Conservation (phyloP, 2,329 filamentous ascomycete species). For the Myriosclerotinia duriaeana region DNA sequence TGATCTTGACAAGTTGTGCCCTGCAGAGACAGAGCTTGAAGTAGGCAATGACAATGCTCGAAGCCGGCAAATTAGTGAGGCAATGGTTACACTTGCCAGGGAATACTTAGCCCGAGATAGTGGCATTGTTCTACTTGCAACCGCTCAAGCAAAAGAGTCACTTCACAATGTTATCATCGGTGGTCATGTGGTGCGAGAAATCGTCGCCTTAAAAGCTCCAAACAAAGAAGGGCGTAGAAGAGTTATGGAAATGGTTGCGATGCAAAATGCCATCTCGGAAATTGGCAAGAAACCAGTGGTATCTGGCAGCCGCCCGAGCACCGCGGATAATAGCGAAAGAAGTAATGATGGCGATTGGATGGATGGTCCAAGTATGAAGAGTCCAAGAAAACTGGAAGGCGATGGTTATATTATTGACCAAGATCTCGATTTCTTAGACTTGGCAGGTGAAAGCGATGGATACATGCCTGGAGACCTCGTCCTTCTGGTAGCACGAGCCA, state of each 20-base stretch:
- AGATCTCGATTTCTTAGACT: slow-evolving; percentile 83
- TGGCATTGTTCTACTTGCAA: slow-evolving; percentile 82
- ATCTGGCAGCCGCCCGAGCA: slow-evolving; percentile 52
- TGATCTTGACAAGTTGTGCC: slow-evolving; percentile 89
- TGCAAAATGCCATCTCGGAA: slow-evolving; percentile 48
- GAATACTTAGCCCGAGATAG: slow-evolving; percentile 81
- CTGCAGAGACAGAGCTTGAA: slow-evolving; percentile 89
- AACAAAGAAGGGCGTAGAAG: slow-evolving; percentile 85
- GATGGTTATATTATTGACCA: slow-evolving; percentile 72
- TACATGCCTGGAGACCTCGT: slow-evolving; percentile 96
- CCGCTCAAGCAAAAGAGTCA: slow-evolving; percentile 88
- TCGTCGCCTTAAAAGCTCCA: slow-evolving; percentile 83
- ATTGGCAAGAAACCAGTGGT: slow-evolving; percentile 44
- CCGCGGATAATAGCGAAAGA: slow-evolving; percentile 56
- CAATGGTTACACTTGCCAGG: slow-evolving; percentile 73
- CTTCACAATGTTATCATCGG: slow-evolving; percentile 88
- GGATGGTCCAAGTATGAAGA: slow-evolving; percentile 62
- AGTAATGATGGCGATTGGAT: slow-evolving; percentile 68
- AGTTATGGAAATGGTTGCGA: slow-evolving; percentile 78
- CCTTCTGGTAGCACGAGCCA: slow-evolving; percentile 79
- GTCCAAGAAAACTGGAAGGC: slow-evolving; percentile 39
- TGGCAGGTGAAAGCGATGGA: slow-evolving; percentile 91
- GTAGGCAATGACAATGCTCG: slow-evolving; percentile 90
- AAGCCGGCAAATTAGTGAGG: slow-evolving; percentile 88
- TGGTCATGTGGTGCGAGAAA: slow-evolving; percentile 89